phyloP scores from a whole-genome alignment of 768 basidiomycete species.

The Xerocomellus dryophilus region DNA sequence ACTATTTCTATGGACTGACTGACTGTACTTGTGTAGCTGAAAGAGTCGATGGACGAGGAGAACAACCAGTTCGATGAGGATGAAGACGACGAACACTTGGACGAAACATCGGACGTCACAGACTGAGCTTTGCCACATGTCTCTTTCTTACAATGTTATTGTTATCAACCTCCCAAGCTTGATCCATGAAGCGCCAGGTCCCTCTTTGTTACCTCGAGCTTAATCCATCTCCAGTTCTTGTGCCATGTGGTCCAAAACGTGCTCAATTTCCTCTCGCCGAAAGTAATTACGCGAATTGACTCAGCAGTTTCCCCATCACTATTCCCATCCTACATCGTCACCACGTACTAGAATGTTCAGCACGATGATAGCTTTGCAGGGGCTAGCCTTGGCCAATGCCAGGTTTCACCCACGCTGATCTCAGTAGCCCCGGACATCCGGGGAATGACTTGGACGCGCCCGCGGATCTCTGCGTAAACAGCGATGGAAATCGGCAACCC shows the following conservation, averaged over 20 bases:
- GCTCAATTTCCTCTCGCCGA: neutral
- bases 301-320: neutral
- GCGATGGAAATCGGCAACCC: no score
- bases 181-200: neutral
- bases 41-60: constrained; percentile 78
- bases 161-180: neutral
- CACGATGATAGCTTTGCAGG: no score
- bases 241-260: neutral
- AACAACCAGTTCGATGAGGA: constrained; percentile 56
- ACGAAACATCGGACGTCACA: constrained; percentile 8
- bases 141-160: neutral
- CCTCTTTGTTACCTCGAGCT: neutral
- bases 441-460: neutral
- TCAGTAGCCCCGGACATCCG: no score
- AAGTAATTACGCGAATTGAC: neutral
- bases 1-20: neutral
- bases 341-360: no score
- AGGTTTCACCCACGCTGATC: no score
- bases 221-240: neutral
- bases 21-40: constrained; percentile 42
- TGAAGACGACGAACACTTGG: constrained; percentile 37
- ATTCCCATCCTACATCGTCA: neutral
- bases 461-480: neutral
- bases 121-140: constrained; percentile 8
- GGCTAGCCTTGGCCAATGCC: no score